These are phyloP conservation scores for Yarrowia porcina DNA, from an alignment of 805 yeast genomes.

Conservation along the genomic window DNA sequence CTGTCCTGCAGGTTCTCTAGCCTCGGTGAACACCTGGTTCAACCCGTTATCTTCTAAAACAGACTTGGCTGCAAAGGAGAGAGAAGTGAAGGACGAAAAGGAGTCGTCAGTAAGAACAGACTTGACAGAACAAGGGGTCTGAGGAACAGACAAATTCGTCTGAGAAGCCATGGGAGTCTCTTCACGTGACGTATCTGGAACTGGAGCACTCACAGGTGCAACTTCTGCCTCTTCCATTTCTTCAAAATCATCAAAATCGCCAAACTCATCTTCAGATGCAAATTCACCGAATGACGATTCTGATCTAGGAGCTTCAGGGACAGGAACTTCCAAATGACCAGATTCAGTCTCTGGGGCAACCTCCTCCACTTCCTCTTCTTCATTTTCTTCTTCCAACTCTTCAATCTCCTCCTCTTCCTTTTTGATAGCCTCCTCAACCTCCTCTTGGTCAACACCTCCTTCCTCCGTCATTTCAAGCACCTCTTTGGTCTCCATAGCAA, in stretches of 20 bases:
- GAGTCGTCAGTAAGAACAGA: not conserved
- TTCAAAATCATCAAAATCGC: constrained; percentile 40
- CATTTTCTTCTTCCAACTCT: not conserved
- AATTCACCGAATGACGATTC: not conserved
- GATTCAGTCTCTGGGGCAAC: too few relatives aligned
- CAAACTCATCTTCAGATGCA: constrained; percentile 33
- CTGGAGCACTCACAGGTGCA: too few relatives aligned
- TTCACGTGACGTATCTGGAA: constrained; percentile 15
- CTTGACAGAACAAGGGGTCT: not conserved
- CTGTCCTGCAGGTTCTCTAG: not conserved
- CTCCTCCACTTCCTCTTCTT: not conserved
- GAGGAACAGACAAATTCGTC: not conserved
- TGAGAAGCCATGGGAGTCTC: constrained; percentile 3
- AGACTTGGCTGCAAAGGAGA: not conserved
- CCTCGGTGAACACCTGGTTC: not conserved
- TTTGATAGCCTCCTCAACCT: not conserved
- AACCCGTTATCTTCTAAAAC: constrained; percentile 4
- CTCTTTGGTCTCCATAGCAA: not conserved
- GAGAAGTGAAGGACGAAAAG: not conserved
- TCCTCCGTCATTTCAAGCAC: not conserved
- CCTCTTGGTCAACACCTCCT: not conserved
- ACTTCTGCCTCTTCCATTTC: constrained; percentile 36
- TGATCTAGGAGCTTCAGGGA: not conserved
- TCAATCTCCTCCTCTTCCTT: not conserved
- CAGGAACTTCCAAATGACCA: not conserved